A percentile compares a stretch with the other conserved stretches of the same genome.
Conservation (phyloP, 2,329 filamentous ascomycete genomes). For the Meredithiella fracta region DNA sequence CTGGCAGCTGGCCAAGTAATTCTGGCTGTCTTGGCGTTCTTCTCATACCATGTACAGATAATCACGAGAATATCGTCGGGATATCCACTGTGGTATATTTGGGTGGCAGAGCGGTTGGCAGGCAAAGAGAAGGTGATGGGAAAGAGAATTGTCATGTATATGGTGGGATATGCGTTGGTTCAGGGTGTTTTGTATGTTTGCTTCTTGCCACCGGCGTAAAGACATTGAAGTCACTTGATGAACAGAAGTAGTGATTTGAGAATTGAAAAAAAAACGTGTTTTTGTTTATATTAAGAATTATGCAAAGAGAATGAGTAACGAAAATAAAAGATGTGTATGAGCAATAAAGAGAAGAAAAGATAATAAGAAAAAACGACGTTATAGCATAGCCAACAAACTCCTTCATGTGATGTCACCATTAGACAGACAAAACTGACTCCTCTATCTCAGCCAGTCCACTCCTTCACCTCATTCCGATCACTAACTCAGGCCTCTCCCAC, state of each 20-base stretch:
- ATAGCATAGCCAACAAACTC: not conserved
- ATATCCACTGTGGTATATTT: constrained; percentile 81
- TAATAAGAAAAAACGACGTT: not conserved
- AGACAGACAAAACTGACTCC: not conserved
- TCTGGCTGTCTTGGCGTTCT: constrained; percentile 54
- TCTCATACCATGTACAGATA: constrained; percentile 84
- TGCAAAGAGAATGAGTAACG: not conserved
- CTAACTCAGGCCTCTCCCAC: not conserved
- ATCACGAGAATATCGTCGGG: constrained; percentile 77
- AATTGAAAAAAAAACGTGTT: not conserved
- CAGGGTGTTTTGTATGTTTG: constrained; percentile 75
- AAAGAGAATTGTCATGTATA: constrained; percentile 40
- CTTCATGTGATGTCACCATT: not conserved
- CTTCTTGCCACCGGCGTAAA: constrained; percentile 67
- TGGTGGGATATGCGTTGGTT: constrained; percentile 67
- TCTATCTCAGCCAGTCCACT: not conserved
- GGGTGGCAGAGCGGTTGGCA: constrained; percentile 40
- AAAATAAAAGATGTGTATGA: not conserved
- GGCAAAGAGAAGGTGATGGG: constrained; percentile 19
- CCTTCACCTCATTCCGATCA: not conserved
- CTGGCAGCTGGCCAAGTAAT: constrained; percentile 59
- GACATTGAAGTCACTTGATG: too few relatives aligned
- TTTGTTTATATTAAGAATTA: not conserved
- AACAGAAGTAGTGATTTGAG: not conserved
- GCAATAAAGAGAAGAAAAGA: not conserved